phyloP scores from a whole-genome alignment of 345 rosid genomes.

The Rhodomyrtus tomentosa region DNA sequence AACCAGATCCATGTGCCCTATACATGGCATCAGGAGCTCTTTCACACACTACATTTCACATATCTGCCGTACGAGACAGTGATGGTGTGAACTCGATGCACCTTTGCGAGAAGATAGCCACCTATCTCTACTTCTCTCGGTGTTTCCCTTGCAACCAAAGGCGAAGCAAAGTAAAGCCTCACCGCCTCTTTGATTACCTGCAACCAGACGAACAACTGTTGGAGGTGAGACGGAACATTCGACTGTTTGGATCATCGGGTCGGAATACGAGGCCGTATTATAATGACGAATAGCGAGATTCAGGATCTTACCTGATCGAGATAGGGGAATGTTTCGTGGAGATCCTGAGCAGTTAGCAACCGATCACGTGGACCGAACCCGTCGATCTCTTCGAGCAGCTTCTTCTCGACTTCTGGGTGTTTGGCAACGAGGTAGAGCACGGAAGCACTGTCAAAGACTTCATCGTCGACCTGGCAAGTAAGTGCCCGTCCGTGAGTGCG shows the following conservation, averaged over 20 bases:
- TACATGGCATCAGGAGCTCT: background rate
- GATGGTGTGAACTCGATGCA: background rate
- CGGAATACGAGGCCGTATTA: background rate
- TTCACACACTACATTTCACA: background rate
- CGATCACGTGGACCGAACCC: conserved; percentile 43
- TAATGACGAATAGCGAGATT: background rate
- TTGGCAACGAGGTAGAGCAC: conserved; percentile 54
- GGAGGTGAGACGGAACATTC: background rate
- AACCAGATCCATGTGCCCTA: conserved; percentile 97
- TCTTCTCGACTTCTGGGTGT: conserved; percentile 64
- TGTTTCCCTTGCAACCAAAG: conserved; percentile 79
- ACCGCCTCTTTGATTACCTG: conserved; percentile 84
- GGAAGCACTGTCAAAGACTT: conserved; percentile 68
- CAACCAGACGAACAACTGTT: background rate
- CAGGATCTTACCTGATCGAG: conserved; percentile 52
- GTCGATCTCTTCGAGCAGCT: conserved; percentile 65
- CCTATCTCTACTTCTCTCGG: conserved; percentile 69
- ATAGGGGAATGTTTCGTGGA: conserved; percentile 63
- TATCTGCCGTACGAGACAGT: too few relatives aligned
- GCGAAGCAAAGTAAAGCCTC: conserved; percentile 73
- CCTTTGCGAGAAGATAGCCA: conserved; percentile 81
- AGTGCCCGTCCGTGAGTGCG: conserved; percentile 83
- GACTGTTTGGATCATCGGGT: background rate
- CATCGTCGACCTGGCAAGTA: conserved; percentile 87
- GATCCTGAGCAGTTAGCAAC: conserved; percentile 50